Percentiles rank a stretch among this genome's conserved stretches.
Evolutionary conservation across 805 yeast genomes (phyloP).

Genomic region (Candida insectalens): DNA sequence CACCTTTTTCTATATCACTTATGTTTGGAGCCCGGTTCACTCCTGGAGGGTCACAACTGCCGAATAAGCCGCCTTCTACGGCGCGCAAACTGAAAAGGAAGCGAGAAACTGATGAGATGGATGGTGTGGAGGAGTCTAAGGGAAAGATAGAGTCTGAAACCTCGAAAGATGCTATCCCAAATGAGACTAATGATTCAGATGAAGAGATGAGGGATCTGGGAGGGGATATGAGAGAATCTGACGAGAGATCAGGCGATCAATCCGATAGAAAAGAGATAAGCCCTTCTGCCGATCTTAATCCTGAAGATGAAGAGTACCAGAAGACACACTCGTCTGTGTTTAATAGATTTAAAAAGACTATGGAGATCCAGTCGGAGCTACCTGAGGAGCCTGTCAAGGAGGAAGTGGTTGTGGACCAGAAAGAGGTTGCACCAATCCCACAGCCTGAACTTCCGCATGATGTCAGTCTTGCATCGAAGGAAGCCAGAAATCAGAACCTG

Average conservation of each 20-base stretch:
- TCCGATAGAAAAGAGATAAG: too few relatives aligned
- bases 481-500: slow-evolving; percentile 27
- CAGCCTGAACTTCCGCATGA: slow-evolving; percentile 68
- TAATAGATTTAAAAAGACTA: slow-evolving; percentile 39
- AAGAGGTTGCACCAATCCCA: slow-evolving; percentile 66
- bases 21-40: slow-evolving; percentile 66
- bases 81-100: slow-evolving; percentile 15
- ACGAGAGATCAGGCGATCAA: too few relatives aligned
- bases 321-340: slow-evolving; percentile 42
- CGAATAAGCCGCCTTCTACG: slow-evolving; percentile 24
- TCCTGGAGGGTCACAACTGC: slow-evolving; percentile 33
- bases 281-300: too few relatives aligned
- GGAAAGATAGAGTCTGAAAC: too few relatives aligned
- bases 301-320: slow-evolving; percentile 10
- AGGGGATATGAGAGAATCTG: too few relatives aligned
- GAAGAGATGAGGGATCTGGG: too few relatives aligned
- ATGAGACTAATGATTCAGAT: too few relatives aligned
- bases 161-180: too few relatives aligned
- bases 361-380: slow-evolving; percentile 15
- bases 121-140: not conserved
- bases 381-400: slow-evolving; percentile 12
- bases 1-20: not conserved
- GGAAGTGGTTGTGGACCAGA: slow-evolving; percentile 20
- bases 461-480: slow-evolving; percentile 25
- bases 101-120: slow-evolving; percentile 5